A percentile compares a stretch with the other conserved stretches of the same genome.
phyloP scores from a whole-genome alignment of 2,329 filamentous ascomycete genomes.

The Xylaria hypoxylon region DNA sequence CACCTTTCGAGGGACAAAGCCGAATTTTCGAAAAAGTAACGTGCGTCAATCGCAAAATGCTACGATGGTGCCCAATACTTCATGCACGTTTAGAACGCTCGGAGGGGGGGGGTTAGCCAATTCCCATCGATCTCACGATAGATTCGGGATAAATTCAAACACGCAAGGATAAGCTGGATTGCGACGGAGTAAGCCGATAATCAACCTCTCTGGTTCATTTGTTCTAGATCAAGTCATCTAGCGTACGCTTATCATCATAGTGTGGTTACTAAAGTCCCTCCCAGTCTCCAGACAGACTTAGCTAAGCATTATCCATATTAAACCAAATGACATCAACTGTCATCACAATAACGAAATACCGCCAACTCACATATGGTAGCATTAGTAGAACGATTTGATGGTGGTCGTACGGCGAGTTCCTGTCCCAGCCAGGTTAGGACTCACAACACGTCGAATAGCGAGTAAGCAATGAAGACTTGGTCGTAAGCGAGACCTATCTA shows the following conservation, averaged over 20 bases:
- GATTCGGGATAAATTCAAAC: slow-evolving; percentile 17
- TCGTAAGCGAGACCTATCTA: background rate
- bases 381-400: slow-evolving; percentile 3
- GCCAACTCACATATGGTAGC: background rate
- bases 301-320: slow-evolving; percentile 13
- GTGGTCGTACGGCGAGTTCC: slow-evolving; percentile 4
- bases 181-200: slow-evolving; percentile 21
- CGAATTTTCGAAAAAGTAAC: slow-evolving; percentile 6
- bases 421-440: slow-evolving; percentile 1
- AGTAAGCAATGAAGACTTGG: background rate
- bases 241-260: background rate
- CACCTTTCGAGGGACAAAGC: slow-evolving; percentile 6
- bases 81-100: slow-evolving; percentile 20
- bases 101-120: too few relatives aligned
- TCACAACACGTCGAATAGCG: background rate
- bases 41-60: slow-evolving; percentile 4
- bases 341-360: slow-evolving; percentile 28
- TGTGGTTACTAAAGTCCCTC: slow-evolving; percentile 30
- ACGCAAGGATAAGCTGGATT: background rate
- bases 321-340: slow-evolving; percentile 33
- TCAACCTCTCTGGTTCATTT: slow-evolving; percentile 8
- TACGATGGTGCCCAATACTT: slow-evolving; percentile 20
- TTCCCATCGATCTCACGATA: slow-evolving; percentile 12
- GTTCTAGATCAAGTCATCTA: slow-evolving; percentile 16
- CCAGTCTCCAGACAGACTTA: slow-evolving; percentile 5